Percentiles rank a stretch among this genome's conserved stretches.
Conservation (phyloP, 495 filamentous ascomycete species). For the Geoglossum glabrum region DNA sequence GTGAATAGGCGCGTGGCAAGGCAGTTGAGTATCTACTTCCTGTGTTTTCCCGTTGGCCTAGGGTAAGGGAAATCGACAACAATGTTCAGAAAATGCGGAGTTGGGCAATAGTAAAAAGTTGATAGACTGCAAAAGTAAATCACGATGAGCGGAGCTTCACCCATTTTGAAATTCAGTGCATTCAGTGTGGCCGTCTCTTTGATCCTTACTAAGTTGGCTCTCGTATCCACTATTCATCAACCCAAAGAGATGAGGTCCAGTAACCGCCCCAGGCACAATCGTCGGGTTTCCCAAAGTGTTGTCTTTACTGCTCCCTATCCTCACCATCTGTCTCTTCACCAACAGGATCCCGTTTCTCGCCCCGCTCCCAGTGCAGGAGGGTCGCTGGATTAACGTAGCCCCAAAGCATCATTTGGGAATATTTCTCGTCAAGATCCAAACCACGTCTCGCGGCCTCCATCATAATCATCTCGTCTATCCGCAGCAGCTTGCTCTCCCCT, state of each 20-base stretch:
- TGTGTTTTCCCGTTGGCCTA: neutral
- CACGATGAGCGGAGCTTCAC: too few species aligned
- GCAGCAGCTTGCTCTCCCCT: constrained; percentile 21
- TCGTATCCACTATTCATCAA: too few species aligned
- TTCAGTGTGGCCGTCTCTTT: too few species aligned
- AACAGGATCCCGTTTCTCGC: neutral
- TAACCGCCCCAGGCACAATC: too few species aligned
- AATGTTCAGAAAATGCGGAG: neutral
- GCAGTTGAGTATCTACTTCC: neutral
- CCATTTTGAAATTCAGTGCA: too few species aligned
- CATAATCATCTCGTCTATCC: constrained; percentile 35
- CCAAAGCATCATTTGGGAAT: constrained; percentile 30
- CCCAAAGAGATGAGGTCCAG: too few species aligned
- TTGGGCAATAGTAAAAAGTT: too few species aligned
- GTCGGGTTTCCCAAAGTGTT: too few species aligned
- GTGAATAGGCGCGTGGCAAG: neutral
- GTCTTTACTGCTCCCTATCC: neutral
- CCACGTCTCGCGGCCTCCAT: constrained; percentile 26
- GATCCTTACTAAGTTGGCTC: too few species aligned
- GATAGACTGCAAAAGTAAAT: too few species aligned
- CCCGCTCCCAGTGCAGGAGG: neutral
- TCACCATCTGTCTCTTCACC: neutral
- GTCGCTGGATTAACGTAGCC: constrained; percentile 30
- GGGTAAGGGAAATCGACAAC: neutral
- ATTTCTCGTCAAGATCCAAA: constrained; percentile 24